Evolutionary conservation across 1,284 basidiomycete genomes (phyloP), one percentile per base, ranked within the genome.

Genomic region (Cutaneotrichosporon sp.): DNA sequence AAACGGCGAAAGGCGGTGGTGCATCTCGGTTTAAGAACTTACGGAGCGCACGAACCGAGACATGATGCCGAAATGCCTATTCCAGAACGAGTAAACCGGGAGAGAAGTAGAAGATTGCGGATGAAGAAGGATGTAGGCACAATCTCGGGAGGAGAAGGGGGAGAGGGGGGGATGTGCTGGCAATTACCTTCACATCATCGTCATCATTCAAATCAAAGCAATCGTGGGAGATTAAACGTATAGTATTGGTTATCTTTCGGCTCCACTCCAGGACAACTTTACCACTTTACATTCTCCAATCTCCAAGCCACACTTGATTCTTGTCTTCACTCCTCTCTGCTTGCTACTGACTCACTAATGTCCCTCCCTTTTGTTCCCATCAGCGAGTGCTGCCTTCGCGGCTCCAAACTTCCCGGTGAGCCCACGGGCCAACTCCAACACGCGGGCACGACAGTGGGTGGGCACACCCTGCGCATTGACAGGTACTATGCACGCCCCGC

Each of bases 1-100:
- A 13, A 9, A 32, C 31, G 31, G 31, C 10, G 16, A 30, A n/a
- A 11, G 4, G 16, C 5, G 31, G 31, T 31, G 6, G 14, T 30
- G 26, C 42, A 5, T 21, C 6, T 42, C 21, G 55, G 5, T 7
- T 13, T 47, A 16, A 30, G 26, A 7, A 72, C 73, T 68, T 60
- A 77, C 77, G 7, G 84, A 81, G 49, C 86, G 82, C 30, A 87
- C 85, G 77, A 87, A 87, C 59, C 85, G 83, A 62, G 85, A 85
- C 85, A 84, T 84, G 58, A 42, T 70, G 64, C 18, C 18, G 42
- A 18, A 18, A 46, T 46, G 18, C 42, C 42, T 46, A 46, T 46
- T 46, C 14, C 36, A 56, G 51, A 34, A 50, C 58, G 36, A 53
- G n/a, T 14, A 21, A 51, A 26, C 49, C 49, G 26, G 49, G 30